Base-by-base conservation (phyloP, 768 basidiomycete genomes). In the Rhodotorula graminis region DNA sequence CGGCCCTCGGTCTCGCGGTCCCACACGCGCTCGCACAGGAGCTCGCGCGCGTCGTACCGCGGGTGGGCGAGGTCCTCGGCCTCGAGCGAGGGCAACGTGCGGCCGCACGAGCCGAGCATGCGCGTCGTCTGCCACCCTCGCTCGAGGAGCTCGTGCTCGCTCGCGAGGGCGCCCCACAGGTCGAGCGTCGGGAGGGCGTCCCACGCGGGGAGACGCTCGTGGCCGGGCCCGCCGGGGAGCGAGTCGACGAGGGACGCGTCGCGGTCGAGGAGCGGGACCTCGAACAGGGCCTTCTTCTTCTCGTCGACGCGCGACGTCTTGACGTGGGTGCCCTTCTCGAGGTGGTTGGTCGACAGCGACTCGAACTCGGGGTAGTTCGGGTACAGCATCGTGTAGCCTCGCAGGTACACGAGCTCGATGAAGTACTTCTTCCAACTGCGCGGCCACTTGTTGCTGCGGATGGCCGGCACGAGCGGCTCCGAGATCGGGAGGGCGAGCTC, bases 361-460 rank as follows among this genome's bases (percentile, higher is more conserved):
- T 84, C 79, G 76, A 87, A 91, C 57, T 83, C 84, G 55, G 83
- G 84, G 78, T 86, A 93, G 81, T 93, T 93, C 19, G 92, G 91
- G 78, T 93, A 93, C 44, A 93, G 85, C 92, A 93, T 93, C 64
- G 87, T 86, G 80, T 91, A 91, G 6, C 91, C 90, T 11, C 88
- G 87, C 23, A 93, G 84, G 80, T 88, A 90, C 55, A 86, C 87
- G 66, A 93, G 84, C 80, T 93, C 92, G 81, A 92, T 92, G 80
- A 92, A 91, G 81, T 88, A 92, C 72, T 88, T 88, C 81, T 93
- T 93, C 92, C 92, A 93, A 14, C 90, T 91, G 62, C 84, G 84
- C 23, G 84, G 84, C 92, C 92, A 93, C 46, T 83, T 81, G 82
- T 90, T 93, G 46, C 90, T 92, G 57, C 91, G 88, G 31, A 91